Base-by-base conservation (phyloP, 495 filamentous ascomycete species). In the Penicillium lividum region DNA sequence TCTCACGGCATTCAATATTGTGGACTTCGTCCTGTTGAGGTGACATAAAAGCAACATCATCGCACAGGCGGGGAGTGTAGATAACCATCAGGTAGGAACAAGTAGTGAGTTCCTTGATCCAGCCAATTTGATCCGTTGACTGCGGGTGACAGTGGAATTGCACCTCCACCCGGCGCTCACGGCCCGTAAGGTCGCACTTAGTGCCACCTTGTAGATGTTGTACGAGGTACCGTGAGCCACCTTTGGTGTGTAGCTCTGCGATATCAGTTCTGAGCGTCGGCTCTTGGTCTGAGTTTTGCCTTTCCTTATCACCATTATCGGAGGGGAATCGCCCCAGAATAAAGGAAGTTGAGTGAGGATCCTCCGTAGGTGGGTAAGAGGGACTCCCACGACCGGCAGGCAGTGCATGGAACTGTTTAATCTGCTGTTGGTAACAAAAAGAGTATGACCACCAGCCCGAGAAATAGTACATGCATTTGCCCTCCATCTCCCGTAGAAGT, bases 371-470 rank as follows among this genome's bases (percentile, higher is more conserved):
- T 8, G 89, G 88, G 57, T 87, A 88, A 16, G 82, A 79, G 4
- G 90, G 85, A 1, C 85, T 81, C 5, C 86, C 87, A 66, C 81
- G 73, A 57, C 84, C 76, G 51, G 84, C 73, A 0, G 92, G 84
- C 51, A 92, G 76, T 52, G 89, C 90, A 74, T 98, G 94, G 73
- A 96, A 98, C 69, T 98, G 94, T 60, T 89, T 89, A 33, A 98
- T 86, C 54, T 90, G 84, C 44, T 84, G 80, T 66, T 89, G 89
- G 76, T 97, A 96, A 77, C 94, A 98, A 75, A 96, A 98, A 33
- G 85, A 87, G 70, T 98, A 98, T 54, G 88, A 92, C 94, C 94
- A 98, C 94, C 94, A 98, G 4, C 93, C 94, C 1, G 84, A 88
- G 46, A 91, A 80, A 72, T 89, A 97, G 74, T 96, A 97, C 60